Base-by-base conservation (phyloP, 345 rosid species). In the Hypericum perforatum region DNA sequence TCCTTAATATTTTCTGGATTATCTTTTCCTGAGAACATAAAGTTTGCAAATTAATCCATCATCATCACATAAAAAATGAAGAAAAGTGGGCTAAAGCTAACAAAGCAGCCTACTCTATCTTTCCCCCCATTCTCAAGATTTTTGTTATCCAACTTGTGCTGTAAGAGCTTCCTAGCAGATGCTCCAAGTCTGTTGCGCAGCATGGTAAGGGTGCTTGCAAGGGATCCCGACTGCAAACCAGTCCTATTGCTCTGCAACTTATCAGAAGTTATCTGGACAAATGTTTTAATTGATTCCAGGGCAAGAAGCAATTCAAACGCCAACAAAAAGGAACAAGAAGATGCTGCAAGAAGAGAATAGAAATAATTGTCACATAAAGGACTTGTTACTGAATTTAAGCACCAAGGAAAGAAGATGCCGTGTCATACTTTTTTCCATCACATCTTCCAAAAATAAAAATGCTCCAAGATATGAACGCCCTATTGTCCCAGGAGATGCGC, bases 121-220 rank as follows among this genome's bases (percentile, higher is more conserved):
- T 80, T 88, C 80, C 82, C 75, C 45, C 82, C 82, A 60, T 78
- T 73, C 65, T 84, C 90, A 56, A 69, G 68, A 53, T 61, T 75
- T 64, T 66, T 74, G 22, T 53, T 60, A 56, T 71, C 58, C 96
- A 94, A 84, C 36, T 70, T 57, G 66, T 80, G 74, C 58, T 63
- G 75, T 55, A 84, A 63, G 55, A 88, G 73, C 63, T 79, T 88
- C 65, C 73, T 75, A 49, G 96, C 90, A 53, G 77, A 82, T 65
- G 60, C 64, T 73, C 76, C 80, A 53, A 84, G 80, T 66, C 70
- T 82, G 41, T 68, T 45, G 41, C 41, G 59, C 63, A 82, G 67
- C 49, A 47, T 56, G 40, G 65, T 52, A 53, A 88, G 61, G 56
- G 75, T 61, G 39, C 59, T 66, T 37, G 63, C 76, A 58, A 49